Evolutionary conservation across 1,284 basidiomycete species (phyloP).

Genomic region (Heterobasidion occidentale): DNA sequence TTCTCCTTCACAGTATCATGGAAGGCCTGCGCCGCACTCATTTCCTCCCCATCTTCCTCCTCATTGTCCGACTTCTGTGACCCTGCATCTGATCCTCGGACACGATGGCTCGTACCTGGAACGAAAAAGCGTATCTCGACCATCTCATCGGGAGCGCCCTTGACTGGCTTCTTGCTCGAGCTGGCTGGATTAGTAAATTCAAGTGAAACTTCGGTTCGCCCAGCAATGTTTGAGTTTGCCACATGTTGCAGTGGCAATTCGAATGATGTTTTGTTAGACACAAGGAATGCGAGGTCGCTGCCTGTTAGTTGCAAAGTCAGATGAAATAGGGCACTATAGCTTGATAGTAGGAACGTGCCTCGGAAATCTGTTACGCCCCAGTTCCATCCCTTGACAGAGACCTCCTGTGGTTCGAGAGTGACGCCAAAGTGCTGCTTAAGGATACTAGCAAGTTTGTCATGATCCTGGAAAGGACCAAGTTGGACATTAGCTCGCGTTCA

Average conservation of each 20-base stretch:
- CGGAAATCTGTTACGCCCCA: conserved; percentile 96
- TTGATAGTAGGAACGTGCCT: conserved; percentile 40
- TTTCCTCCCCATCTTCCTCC: conserved; percentile 57
- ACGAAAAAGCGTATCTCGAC: conserved; percentile 97
- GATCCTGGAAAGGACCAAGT: conserved; percentile 48
- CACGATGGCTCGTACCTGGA: conserved; percentile 65
- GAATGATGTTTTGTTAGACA: conserved; percentile 88
- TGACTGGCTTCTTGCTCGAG: conserved; percentile 38
- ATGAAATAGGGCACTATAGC: neutral
- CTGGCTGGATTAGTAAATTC: conserved; percentile 69
- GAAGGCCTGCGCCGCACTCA: conserved; percentile 93
- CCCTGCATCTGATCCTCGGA: conserved; percentile 68
- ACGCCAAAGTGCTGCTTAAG: conserved; percentile 84
- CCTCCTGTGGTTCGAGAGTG: conserved; percentile 81
- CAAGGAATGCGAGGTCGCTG: conserved; percentile 84
- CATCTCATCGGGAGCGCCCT: conserved; percentile 73
- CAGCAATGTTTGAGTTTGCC: conserved; percentile 96
- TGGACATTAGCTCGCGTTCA: neutral
- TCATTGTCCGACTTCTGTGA: conserved; percentile 67
- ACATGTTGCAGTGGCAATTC: conserved; percentile 86
- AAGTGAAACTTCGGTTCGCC: conserved; percentile 94
- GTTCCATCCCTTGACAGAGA: conserved; percentile 95
- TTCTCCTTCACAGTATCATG: conserved; percentile 96
- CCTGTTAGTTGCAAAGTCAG: conserved; percentile 36
- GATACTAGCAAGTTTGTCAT: conserved; percentile 69